Evolutionary conservation across 331 rosid species (phyloP), one percentile per base, ranked within the genome.

Genomic region (Phaseolus coccineus): DNA sequence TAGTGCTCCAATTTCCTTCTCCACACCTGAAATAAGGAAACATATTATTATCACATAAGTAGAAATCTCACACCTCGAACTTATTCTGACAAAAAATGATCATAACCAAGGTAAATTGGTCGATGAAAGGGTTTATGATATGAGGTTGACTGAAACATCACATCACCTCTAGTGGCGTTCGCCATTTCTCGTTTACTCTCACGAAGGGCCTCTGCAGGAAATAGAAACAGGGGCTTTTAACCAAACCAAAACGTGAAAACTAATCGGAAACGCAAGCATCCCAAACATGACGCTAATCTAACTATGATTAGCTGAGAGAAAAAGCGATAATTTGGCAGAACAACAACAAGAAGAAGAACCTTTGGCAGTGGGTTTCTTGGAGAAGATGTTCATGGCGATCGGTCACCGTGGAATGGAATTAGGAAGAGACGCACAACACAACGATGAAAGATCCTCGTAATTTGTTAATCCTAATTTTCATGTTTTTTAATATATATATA

Each of bases 101-200:
- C 37, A 76, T 3, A 76, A 33, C 6, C 33, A 53, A 76, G 61
- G 69, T 52, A 47, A 61, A 77, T 42, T 52, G 44, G 73, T 48
- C 24, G 28, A 69, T 28, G 22, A 15, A 46, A 13, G 56, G 24
- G 73, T 68, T 42, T 39, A 40, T 2, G 33, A 22, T 39, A 40
- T 2, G 33, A 22, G 16, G 19, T 6, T 9, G 65, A 31, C n/a
- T 55, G 33, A 78, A 77, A 62, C 30, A 50, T 62, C 78, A 24
- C 11, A 55, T 52, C 74, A 91, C 99, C 99, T 90, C 98, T 87
- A 28, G 97, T 86, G 69, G 99, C 98, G 68, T 80, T 79, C 5
- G 92, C 2, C 99, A 93, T 91, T 86, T 96, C 97, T 40, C 97
- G 89, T 87, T 91, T 96, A 83, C 98, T 93, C 91, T 88, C 96